Evolutionary conservation across 1,284 basidiomycete genomes (phyloP).

Genomic region (Omphalotus olearius): DNA sequence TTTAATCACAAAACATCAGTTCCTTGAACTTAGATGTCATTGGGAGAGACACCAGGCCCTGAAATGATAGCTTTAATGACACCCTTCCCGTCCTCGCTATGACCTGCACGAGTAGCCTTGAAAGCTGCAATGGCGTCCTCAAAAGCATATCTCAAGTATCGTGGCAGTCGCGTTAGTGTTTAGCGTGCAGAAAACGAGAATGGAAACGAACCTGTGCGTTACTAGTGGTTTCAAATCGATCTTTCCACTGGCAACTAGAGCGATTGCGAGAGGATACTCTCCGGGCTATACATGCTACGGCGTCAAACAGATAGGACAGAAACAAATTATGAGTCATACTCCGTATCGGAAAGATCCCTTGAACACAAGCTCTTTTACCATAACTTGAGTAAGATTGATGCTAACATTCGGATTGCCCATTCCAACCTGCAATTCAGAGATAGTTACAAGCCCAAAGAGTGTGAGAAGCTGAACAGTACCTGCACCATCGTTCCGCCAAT

Average conservation of each 20-base stretch:
- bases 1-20: background rate
- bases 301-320: background rate
- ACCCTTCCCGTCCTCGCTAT: slow-evolving; percentile 71
- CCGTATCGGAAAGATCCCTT: slow-evolving; percentile 89
- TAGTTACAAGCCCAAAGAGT: background rate
- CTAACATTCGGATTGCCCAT: slow-evolving; percentile 65
- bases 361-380: slow-evolving; percentile 76
- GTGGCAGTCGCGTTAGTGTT: background rate
- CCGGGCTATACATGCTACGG: slow-evolving; percentile 50
- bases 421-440: slow-evolving; percentile 50
- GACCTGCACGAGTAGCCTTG: slow-evolving; percentile 73
- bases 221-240: slow-evolving; percentile 87
- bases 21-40: background rate
- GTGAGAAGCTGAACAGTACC: slow-evolving; percentile 26
- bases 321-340: slow-evolving; percentile 20
- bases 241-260: slow-evolving; percentile 74
- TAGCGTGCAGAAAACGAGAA: background rate
- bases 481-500: slow-evolving; percentile 73
- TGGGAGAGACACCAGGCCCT: slow-evolving; percentile 53
- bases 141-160: slow-evolving; percentile 59
- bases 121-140: slow-evolving; percentile 78
- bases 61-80: slow-evolving; percentile 78
- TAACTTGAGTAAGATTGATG: slow-evolving; percentile 57
- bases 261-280: slow-evolving; percentile 82
- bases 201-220: slow-evolving; percentile 62